Conservation (phyloP, 2,329 filamentous ascomycete genomes). For the Penicillium digitatum region DNA sequence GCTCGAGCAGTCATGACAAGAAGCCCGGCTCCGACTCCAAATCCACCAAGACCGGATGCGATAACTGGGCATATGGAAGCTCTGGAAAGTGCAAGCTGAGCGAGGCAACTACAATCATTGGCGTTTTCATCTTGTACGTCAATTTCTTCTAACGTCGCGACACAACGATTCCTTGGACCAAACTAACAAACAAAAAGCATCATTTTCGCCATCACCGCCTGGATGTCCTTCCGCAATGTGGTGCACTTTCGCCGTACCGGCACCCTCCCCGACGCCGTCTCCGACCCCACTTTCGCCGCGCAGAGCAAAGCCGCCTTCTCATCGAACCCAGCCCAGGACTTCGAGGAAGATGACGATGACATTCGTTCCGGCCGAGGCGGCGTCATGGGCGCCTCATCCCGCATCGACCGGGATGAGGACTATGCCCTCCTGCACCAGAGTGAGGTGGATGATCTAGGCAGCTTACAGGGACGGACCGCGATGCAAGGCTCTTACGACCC, state of each 20-base stretch:
- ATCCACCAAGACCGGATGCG: slow-evolving; percentile 28
- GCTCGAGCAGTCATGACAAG: slow-evolving; percentile 30
- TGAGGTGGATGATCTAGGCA: slow-evolving; percentile 43
- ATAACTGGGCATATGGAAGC: slow-evolving; percentile 50
- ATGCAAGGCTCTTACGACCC: slow-evolving; percentile 42
- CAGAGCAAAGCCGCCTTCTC: slow-evolving; percentile 48
- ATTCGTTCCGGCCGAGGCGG: slow-evolving; percentile 40
- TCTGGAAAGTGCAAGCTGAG: slow-evolving; percentile 55
- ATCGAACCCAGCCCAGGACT: slow-evolving; percentile 45
- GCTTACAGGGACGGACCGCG: slow-evolving; percentile 32
- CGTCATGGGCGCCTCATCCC: slow-evolving; percentile 40
- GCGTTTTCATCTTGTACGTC: slow-evolving; percentile 55
- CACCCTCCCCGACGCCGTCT: slow-evolving; percentile 47
- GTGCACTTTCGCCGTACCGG: slow-evolving; percentile 56
- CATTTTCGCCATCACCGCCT: slow-evolving; percentile 52
- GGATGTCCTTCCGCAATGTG: slow-evolving; percentile 53
- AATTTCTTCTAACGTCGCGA: neutral
- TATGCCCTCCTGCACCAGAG: slow-evolving; percentile 51
- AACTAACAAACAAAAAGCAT: slow-evolving; percentile 38
- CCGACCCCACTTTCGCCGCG: slow-evolving; percentile 48
- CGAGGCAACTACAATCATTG: slow-evolving; percentile 54
- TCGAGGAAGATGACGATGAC: slow-evolving; percentile 45
- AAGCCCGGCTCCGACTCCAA: slow-evolving; percentile 30
- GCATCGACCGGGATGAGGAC: slow-evolving; percentile 47
- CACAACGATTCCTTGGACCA: neutral